A percentile compares a stretch with the other conserved stretches of the same genome.
Evolutionary conservation across 2,329 filamentous ascomycete species (phyloP).

Genomic region (Chrysoporthe austroafricana): DNA sequence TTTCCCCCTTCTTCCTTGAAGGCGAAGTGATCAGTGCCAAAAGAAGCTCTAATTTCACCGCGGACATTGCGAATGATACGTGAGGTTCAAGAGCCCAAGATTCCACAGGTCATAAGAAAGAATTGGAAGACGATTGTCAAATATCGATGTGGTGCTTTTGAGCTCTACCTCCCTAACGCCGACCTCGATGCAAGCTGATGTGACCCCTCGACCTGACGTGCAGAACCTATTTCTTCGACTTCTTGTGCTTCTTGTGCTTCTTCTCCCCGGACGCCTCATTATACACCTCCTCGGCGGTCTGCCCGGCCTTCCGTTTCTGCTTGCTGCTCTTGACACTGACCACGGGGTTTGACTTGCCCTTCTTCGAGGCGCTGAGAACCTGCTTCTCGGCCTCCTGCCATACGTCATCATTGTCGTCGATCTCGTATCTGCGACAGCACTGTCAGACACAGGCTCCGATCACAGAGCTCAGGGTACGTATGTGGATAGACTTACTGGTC

Average conservation of each 20-base stretch:
- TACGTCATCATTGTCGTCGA: conserved; percentile 62
- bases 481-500: conserved; percentile 66
- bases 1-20: too few species aligned
- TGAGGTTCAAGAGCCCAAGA: background rate
- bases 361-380: conserved; percentile 61
- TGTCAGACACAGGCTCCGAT: background rate
- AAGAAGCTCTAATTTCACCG: too few species aligned
- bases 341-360: conserved; percentile 61
- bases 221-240: conserved; percentile 45
- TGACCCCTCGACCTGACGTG: background rate
- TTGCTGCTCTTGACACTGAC: conserved; percentile 85
- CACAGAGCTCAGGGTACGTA: too few species aligned
- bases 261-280: conserved; percentile 62
- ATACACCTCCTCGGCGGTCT: conserved; percentile 62
- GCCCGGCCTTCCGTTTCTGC: conserved; percentile 72
- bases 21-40: too few species aligned
- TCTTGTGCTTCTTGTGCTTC: conserved; percentile 58
- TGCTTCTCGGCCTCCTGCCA: conserved; percentile 78
- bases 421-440: conserved; percentile 58
- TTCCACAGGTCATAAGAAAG: background rate
- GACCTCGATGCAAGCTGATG: conserved; percentile 1
- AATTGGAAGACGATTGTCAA: background rate
- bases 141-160: background rate
- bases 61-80: too few species aligned
- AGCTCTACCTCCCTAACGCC: conserved; percentile 5